phyloP scores from a whole-genome alignment of 2,329 filamentous ascomycete genomes.

The Cladosporium velox region DNA sequence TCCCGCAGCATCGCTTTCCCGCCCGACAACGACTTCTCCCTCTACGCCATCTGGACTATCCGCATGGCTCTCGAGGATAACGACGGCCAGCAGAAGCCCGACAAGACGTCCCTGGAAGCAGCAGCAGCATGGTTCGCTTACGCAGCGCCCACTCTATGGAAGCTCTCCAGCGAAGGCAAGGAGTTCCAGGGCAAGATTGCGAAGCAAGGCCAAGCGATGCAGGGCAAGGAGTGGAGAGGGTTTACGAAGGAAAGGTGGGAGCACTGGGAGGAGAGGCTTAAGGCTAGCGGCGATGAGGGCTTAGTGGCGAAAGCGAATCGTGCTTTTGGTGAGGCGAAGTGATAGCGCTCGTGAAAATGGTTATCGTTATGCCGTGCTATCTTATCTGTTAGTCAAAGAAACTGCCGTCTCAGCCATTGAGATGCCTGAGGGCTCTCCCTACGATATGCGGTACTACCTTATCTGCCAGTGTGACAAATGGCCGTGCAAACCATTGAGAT shows the following conservation, averaged over 20 bases:
- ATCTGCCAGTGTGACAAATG: not conserved
- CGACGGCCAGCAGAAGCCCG: conserved; percentile 9
- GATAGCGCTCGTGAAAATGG: not conserved
- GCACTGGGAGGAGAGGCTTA: conserved; percentile 26
- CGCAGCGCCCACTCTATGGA: conserved; percentile 30
- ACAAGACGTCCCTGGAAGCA: conserved; percentile 29
- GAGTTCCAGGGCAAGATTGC: conserved; percentile 36
- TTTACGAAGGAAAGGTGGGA: conserved; percentile 34
- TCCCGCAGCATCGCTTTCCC: conserved; percentile 26
- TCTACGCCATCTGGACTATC: conserved; percentile 36
- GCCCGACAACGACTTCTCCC: conserved; percentile 28
- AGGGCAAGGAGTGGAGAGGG: conserved; percentile 32
- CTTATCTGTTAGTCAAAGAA: not conserved
- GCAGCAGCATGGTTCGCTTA: conserved; percentile 36
- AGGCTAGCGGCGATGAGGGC: not conserved
- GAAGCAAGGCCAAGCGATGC: conserved; percentile 30
- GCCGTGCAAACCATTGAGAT: not conserved
- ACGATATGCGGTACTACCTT: not conserved
- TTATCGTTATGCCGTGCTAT: not conserved
- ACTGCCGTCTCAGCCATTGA: not conserved
- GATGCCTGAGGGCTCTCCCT: not conserved
- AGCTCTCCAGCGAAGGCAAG: conserved; percentile 29
- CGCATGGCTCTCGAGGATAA: conserved; percentile 33
- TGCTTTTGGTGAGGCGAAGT: not conserved
- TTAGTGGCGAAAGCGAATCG: conserved; percentile 14